Conservation (phyloP, 768 basidiomycete genomes). For the Trametes cinnabarina region DNA sequence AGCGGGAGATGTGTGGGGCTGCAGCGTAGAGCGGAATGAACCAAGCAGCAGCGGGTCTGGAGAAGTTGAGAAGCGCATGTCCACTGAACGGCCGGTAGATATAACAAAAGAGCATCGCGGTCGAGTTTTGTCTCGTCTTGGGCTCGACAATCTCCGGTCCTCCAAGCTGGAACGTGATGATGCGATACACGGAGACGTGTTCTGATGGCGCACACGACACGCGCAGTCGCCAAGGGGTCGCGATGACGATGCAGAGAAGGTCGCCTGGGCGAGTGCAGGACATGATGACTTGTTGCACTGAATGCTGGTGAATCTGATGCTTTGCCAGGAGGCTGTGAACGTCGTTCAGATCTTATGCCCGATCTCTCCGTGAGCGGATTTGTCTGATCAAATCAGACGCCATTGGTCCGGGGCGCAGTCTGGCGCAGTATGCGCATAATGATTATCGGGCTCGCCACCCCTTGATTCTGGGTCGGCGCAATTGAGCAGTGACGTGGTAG, state of each 20-base stretch:
- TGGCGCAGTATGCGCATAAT: too few relatives aligned
- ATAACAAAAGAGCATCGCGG: not conserved
- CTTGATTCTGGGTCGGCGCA: not conserved
- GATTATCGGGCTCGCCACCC: not conserved
- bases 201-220: slow-evolving; percentile 7
- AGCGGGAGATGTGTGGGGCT: not conserved
- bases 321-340: not conserved
- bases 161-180: slow-evolving; percentile 4
- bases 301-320: slow-evolving; percentile 1
- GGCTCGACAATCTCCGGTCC: slow-evolving; percentile 16
- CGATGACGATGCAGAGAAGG: slow-evolving; percentile 18
- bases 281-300: slow-evolving; percentile 3
- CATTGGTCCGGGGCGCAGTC: not conserved
- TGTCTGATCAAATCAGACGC: slow-evolving; percentile 7
- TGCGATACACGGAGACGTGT: slow-evolving; percentile 4
- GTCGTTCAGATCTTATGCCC: not conserved
- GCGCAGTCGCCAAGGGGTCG: slow-evolving; percentile 16
- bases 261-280: not conserved
- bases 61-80: slow-evolving; percentile 9
- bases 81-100: slow-evolving; percentile 2
- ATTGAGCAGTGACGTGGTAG: not conserved
- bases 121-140: slow-evolving; percentile 18
- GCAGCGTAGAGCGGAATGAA: not conserved
- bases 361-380: not conserved
- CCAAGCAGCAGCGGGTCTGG: not conserved